Evolutionary conservation across 345 rosid species (phyloP), one percentile per base, ranked within the genome.

Genomic region (Syzygium jambos): DNA sequence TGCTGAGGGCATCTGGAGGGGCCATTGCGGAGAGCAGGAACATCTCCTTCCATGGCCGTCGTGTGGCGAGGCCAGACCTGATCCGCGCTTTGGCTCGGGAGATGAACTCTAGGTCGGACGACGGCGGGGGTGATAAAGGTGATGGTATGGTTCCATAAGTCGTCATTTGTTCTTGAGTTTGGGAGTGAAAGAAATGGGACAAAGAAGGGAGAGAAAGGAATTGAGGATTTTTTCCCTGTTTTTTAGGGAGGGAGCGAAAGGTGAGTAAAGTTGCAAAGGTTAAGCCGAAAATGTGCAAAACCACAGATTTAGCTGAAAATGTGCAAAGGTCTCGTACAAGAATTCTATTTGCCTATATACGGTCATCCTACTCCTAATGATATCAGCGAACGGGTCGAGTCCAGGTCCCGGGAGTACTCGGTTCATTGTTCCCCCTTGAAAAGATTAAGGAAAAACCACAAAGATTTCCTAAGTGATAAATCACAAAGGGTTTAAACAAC

Each of bases 21-120:
- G 63, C 87, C 85, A 93, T 83, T 65, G 95, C 78, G 22, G 90
- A 89, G 84, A 84, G 86, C 12, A 86, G 92, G 83, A 93, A 52
- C 92, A 95, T 91, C 82, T 94, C 94, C 78, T 80, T 86, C 99
- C 96, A 95, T 91, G 95, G 92, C 61, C 91, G 92, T 86, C 87
- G 90, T 19, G 90, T 80, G 85, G 92, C 91, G 15, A 93, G 91
- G 84, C 92, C 87, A 9, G 90, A 86, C 63, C 49, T 87, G 86
- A 94, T 91, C 86, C 68, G 91, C 19, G 91, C 96, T 91, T 88
- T 90, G 34, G 94, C 92, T 14, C 87, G 89, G 85, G 91, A 85
- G 5, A 92, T 49, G 85, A 87, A 63, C 63, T 83, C 86, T 17
- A n/a, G 82, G 86, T 82, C 87, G 38, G 92, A 43, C 1, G 92